phyloP scores from a whole-genome alignment of 257 asterid species.

The Nemophila menziesii region DNA sequence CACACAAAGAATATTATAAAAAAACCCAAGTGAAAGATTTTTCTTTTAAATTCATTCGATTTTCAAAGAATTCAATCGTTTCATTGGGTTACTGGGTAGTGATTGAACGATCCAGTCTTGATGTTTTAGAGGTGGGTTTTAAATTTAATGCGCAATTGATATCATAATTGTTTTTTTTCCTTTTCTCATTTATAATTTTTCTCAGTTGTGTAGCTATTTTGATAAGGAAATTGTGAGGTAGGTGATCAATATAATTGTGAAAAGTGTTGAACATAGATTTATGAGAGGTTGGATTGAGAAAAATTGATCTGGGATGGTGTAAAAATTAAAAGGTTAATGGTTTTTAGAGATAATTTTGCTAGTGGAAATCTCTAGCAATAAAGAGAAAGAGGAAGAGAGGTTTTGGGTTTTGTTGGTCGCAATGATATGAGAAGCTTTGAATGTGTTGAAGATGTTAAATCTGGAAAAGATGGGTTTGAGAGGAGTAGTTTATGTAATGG shows the following conservation, averaged over 20 bases:
- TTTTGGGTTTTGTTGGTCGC: constrained; percentile 14
- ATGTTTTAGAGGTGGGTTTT: constrained; percentile 7
- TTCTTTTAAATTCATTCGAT: constrained; percentile 1
- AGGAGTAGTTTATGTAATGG: constrained; percentile 24
- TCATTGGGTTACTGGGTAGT: constrained; percentile 1
- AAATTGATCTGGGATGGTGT: constrained; percentile 17
- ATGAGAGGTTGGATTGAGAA: constrained; percentile 10
- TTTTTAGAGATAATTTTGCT: constrained; percentile 5
- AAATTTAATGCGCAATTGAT: not conserved
- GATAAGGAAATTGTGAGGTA: constrained; percentile 14
- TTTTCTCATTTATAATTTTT: not conserved
- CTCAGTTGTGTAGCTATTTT: constrained; percentile 2
- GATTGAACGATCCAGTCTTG: constrained; percentile 6
- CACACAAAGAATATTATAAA: constrained; percentile 1
- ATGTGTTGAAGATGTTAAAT: constrained; percentile 28
- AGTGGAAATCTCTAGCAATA: constrained; percentile 14
- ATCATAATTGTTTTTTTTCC: constrained; percentile 10
- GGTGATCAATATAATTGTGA: constrained; percentile 11
- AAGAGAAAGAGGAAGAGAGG: constrained; percentile 11
- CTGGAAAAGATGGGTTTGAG: constrained; percentile 32
- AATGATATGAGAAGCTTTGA: constrained; percentile 35
- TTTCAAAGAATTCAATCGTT: constrained; percentile 3
- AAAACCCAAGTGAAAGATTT: constrained; percentile 12
- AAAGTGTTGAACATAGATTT: constrained; percentile 14
- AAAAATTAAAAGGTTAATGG: constrained; percentile 25